Evolutionary conservation across 441 rosid genomes (phyloP).

Genomic region (Populus tomentosa): DNA sequence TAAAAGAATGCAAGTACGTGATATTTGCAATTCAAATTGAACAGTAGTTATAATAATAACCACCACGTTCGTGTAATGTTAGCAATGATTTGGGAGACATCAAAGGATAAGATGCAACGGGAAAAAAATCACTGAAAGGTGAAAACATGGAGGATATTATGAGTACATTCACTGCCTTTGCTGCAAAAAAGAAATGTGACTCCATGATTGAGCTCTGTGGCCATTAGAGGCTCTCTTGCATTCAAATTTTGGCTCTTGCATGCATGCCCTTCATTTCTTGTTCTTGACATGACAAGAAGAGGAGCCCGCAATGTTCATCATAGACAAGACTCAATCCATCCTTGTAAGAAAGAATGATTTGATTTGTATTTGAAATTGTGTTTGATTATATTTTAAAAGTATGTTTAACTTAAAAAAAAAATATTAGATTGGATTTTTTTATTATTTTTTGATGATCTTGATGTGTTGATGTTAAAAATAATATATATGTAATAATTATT

Average conservation of each 20-base stretch:
- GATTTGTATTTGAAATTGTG: too few species aligned
- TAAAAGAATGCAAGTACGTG: background rate
- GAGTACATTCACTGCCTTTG: background rate
- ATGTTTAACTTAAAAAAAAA: too few species aligned
- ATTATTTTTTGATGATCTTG: too few species aligned
- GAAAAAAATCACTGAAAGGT: background rate
- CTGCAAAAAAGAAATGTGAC: background rate
- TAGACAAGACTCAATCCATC: too few species aligned
- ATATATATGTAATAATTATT: too few species aligned
- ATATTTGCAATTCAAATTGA: background rate
- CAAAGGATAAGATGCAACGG: background rate
- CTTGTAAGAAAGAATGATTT: too few species aligned
- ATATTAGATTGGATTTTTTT: too few species aligned
- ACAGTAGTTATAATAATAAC: background rate
- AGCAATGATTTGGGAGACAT: background rate
- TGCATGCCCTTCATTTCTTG: background rate
- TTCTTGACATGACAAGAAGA: background rate
- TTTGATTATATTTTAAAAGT: too few species aligned
- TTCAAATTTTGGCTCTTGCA: background rate
- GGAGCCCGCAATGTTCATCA: background rate
- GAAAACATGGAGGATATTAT: background rate
- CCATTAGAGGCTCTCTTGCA: background rate
- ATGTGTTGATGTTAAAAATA: too few species aligned
- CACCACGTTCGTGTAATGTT: background rate
- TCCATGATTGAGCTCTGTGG: constrained; percentile 4